Percentiles rank a stretch among this genome's conserved stretches.
These are phyloP conservation scores for Leccinum boreale DNA, from an alignment of 768 basidiomycete species.

Conservation along the genomic window DNA sequence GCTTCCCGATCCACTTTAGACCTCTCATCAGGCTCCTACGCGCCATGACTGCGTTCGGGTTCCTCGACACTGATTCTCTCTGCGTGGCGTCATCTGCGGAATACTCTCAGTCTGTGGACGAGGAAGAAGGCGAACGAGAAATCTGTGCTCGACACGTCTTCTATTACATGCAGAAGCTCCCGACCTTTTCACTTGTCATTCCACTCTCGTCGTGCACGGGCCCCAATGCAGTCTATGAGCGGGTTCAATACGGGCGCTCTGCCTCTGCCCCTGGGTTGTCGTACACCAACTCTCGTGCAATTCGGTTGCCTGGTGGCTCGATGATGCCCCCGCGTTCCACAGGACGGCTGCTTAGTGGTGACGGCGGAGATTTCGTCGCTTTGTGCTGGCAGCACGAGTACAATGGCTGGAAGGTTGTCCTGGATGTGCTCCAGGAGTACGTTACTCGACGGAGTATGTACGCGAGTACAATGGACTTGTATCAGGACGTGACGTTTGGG, in stretches of 20 bases:
- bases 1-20: conserved; percentile 78
- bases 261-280: conserved; percentile 47
- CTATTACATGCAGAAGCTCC: conserved; percentile 68
- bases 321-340: conserved; percentile 61
- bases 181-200: conserved; percentile 74
- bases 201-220: conserved; percentile 61
- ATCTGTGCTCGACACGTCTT: conserved; percentile 68
- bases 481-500: conserved; percentile 53
- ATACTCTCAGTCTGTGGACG: conserved; percentile 38
- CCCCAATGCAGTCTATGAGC: conserved; percentile 69
- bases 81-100: conserved; percentile 44
- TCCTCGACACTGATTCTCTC: conserved; percentile 69
- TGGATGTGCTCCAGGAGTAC: conserved; percentile 80
- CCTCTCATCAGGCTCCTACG: conserved; percentile 71
- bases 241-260: conserved; percentile 53
- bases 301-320: conserved; percentile 75
- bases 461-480: conserved; percentile 36
- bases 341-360: conserved; percentile 71
- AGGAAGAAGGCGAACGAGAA: conserved; percentile 47
- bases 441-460: conserved; percentile 55
- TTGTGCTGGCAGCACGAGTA: conserved; percentile 80
- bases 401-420: conserved; percentile 81
- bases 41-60: conserved; percentile 73
- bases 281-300: conserved; percentile 63
- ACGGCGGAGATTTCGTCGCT: conserved; percentile 60